phyloP scores from a whole-genome alignment of 2,329 filamentous ascomycete species.

The Thyridium curvatum region DNA sequence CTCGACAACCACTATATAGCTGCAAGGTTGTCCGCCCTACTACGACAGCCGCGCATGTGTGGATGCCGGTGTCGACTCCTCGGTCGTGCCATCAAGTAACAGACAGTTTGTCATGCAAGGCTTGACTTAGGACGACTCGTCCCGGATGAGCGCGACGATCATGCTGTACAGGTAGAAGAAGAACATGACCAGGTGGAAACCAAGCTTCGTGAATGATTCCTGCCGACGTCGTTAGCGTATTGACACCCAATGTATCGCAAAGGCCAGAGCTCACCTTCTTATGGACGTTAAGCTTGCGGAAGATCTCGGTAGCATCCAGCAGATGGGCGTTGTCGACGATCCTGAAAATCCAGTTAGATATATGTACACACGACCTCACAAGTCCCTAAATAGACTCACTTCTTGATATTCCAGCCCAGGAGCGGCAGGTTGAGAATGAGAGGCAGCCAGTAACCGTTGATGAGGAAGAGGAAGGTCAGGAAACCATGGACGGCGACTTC shows the following conservation, averaged over 20 bases:
- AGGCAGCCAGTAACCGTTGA: slow-evolving; percentile 98
- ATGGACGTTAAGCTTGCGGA: slow-evolving; percentile 97
- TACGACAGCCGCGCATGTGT: too few relatives aligned
- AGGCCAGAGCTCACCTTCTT: slow-evolving; percentile 69
- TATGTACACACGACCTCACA: neutral
- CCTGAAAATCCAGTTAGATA: slow-evolving; percentile 42
- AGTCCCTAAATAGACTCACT: slow-evolving; percentile 54
- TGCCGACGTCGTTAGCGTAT: slow-evolving; percentile 26
- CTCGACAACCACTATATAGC: too few relatives aligned
- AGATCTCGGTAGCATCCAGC: slow-evolving; percentile 96
- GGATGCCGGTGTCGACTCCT: too few relatives aligned
- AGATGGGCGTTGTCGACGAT: slow-evolving; percentile 97
- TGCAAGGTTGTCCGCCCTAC: too few relatives aligned
- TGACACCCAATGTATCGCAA: neutral
- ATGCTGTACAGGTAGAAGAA: slow-evolving; percentile 99
- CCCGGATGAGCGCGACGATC: slow-evolving; percentile 93
- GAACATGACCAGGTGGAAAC: slow-evolving; percentile 99
- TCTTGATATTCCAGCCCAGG: slow-evolving; percentile 91
- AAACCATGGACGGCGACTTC: slow-evolving; percentile 97
- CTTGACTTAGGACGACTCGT: slow-evolving; percentile 71
- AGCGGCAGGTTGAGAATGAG: slow-evolving; percentile 88
- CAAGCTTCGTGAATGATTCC: slow-evolving; percentile 99
- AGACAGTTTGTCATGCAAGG: too few relatives aligned
- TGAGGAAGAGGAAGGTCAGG: slow-evolving; percentile 89
- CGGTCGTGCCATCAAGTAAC: too few relatives aligned